Base-by-base conservation (phyloP, 805 yeast genomes). In the Sugiyamaella smithiae region DNA sequence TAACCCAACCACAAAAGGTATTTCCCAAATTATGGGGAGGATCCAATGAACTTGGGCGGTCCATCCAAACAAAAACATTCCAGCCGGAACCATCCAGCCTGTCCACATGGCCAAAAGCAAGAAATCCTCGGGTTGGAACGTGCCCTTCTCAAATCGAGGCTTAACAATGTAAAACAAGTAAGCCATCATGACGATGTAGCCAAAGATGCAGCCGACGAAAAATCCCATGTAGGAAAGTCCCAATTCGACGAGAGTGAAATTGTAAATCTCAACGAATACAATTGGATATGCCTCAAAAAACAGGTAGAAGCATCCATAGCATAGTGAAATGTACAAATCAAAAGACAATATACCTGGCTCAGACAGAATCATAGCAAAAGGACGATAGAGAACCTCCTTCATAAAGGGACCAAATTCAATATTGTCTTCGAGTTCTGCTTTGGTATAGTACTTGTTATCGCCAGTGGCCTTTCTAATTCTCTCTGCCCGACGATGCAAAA, bases 231-330 rank as follows among this genome's bases (percentile, higher is more conserved):
- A 82, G 0, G 82, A 63, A 2, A 70, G 64, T 20, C 84, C 81
- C 26, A 63, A 53, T 46, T 75, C 78, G 24, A 78, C 68, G 17
- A 70, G 57, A 3, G 77, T 71, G 63, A 82, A 81, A 24, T 68
- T 59, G 54, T 78, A 70, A 17, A 69, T 57, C 1, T 69, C 75
- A 6, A 53, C 48, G 52, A 74, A 82, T 1, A 77, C 80, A 32
- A 80, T 67, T 5, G 87, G 86, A 64, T 77, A 78, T 3, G 79
- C 80, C 62, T 82, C 86, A 56, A 81, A 78, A 69, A 77, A 81
- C 19, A 79, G 61, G 60, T 78, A 82, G 53, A 77, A 55, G 28
- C 75, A 63, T 23, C 82, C 76, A 60, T 81, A 81, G 7, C 73
- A 67, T 45, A 80, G 56, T 0, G 81, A 78, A 54, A 76, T 66